These are phyloP conservation scores for Clausena lansium DNA, from an alignment of 345 rosid genomes.

Conservation along the genomic window DNA sequence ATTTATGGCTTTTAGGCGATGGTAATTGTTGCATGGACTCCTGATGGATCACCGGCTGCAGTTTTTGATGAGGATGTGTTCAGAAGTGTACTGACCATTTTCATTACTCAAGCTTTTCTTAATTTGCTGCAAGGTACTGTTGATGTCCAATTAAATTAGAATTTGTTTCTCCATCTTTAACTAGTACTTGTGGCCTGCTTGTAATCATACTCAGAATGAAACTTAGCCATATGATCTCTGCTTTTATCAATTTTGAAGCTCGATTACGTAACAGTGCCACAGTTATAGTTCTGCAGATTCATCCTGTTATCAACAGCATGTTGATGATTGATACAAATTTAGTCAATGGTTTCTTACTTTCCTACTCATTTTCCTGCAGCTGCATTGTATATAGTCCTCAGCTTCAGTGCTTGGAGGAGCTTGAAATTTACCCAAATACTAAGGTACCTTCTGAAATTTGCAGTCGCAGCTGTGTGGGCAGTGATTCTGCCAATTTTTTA, in stretches of 20 bases:
- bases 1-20: constrained; percentile 61
- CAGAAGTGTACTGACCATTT: constrained; percentile 67
- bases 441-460: constrained; percentile 74
- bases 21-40: constrained; percentile 83
- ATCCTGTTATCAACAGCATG: constrained; percentile 6
- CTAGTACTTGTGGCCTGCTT: background rate
- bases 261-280: background rate
- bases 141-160: background rate
- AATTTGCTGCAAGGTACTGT: constrained; percentile 76
- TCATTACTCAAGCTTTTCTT: constrained; percentile 86
- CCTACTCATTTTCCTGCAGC: constrained; percentile 43
- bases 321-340: background rate
- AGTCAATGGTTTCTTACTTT: constrained; percentile 2
- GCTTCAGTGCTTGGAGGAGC: constrained; percentile 81
- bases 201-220: constrained; percentile 8
- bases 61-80: constrained; percentile 60
- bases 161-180: background rate
- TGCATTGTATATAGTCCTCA: constrained; percentile 73
- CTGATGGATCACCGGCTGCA: constrained; percentile 65
- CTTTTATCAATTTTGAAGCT: constrained; percentile 14
- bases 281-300: constrained; percentile 11
- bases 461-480: constrained; percentile 81
- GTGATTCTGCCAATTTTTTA: constrained; percentile 75
- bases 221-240: background rate
- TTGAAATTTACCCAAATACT: constrained; percentile 72